These are phyloP conservation scores for Cardiospermum halicacabum DNA, from an alignment of 345 rosid species.

Conservation along the genomic window DNA sequence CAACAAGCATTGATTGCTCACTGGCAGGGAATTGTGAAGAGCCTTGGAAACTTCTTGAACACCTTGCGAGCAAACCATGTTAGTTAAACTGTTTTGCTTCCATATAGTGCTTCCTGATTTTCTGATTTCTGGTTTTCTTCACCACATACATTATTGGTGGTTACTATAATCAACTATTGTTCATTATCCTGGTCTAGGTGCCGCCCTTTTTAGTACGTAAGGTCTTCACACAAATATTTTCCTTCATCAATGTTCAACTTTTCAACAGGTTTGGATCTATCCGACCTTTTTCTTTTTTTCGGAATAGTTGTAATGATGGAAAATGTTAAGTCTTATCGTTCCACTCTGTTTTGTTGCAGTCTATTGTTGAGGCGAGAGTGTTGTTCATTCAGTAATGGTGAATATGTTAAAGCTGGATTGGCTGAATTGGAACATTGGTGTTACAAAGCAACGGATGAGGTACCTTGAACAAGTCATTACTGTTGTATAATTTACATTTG, in stretches of 20 bases:
- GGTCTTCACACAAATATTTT: conserved; percentile 91
- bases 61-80: conserved; percentile 76
- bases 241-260: conserved; percentile 93
- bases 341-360: conserved; percentile 31
- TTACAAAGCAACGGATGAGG: conserved; percentile 92
- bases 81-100: conserved; percentile 14
- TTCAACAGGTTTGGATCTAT: conserved; percentile 66
- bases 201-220: conserved; percentile 93
- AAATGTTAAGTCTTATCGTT: not conserved
- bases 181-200: conserved; percentile 49
- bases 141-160: not conserved
- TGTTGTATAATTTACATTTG: conserved; percentile 4
- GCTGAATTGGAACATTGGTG: conserved; percentile 98
- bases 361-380: conserved; percentile 86
- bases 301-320: not conserved
- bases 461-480: conserved; percentile 19
- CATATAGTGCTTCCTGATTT: not conserved
- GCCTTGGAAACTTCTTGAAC: conserved; percentile 82
- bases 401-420: conserved; percentile 85
- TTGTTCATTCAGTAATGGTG: conserved; percentile 95
- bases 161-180: not conserved
- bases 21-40: conserved; percentile 96
- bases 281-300: not conserved
- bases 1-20: conserved; percentile 92
- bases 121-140: not conserved